A percentile compares a stretch with the other conserved stretches of the same genome.
phyloP scores from a whole-genome alignment of 2,329 filamentous ascomycete species.

The Fusarium pseudograminearum region DNA sequence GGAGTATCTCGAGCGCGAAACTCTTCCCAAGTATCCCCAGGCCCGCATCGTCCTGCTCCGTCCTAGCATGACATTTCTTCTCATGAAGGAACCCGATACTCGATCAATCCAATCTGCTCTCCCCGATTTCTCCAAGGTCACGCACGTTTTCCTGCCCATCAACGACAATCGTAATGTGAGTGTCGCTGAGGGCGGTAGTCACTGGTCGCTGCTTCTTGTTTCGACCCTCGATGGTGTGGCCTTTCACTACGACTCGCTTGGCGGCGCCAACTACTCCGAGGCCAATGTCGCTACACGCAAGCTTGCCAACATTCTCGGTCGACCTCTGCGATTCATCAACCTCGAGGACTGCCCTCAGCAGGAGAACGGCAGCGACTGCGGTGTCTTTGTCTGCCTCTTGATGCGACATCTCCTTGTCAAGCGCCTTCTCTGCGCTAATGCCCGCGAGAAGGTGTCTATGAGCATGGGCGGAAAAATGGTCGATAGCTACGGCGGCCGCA shows the following conservation, averaged over 20 bases:
- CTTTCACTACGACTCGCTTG: slow-evolving; percentile 95
- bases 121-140: slow-evolving; percentile 82
- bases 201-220: slow-evolving; percentile 95
- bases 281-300: slow-evolving; percentile 77
- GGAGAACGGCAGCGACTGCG: slow-evolving; percentile 92
- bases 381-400: slow-evolving; percentile 93
- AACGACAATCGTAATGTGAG: slow-evolving; percentile 85
- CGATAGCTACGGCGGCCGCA: slow-evolving; percentile 82
- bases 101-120: slow-evolving; percentile 73
- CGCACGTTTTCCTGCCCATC: slow-evolving; percentile 95
- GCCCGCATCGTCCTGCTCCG: slow-evolving; percentile 91
- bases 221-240: slow-evolving; percentile 88
- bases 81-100: slow-evolving; percentile 78
- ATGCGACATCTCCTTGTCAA: slow-evolving; percentile 95
- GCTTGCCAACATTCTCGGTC: slow-evolving; percentile 75
- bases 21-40: slow-evolving; percentile 81
- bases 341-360: slow-evolving; percentile 90
- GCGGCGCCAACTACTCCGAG: slow-evolving; percentile 79
- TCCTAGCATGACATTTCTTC: slow-evolving; percentile 91
- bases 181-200: slow-evolving; percentile 87
- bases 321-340: slow-evolving; percentile 79
- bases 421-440: slow-evolving; percentile 81
- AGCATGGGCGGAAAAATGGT: slow-evolving; percentile 87
- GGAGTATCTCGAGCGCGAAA: slow-evolving; percentile 93
- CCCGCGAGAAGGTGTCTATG: slow-evolving; percentile 91